Base-by-base conservation (phyloP, 179 eudicot genomes). In the Patellifolia procumbens region DNA sequence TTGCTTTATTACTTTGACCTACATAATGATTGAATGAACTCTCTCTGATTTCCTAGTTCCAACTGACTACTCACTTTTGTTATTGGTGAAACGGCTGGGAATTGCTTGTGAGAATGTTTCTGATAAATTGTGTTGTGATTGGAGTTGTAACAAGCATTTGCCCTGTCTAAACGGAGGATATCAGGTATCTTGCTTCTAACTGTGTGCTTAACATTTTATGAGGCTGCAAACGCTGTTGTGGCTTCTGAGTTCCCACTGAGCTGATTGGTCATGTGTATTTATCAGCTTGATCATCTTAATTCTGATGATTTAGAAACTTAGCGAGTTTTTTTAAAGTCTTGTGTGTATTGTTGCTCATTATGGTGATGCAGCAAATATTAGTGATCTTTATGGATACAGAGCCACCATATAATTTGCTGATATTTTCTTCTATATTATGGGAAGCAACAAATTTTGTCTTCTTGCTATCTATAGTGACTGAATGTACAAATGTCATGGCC, bases 111-210 rank as follows among this genome's bases (percentile, higher is more conserved):
- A 72, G 28, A 67, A 28, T 74, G 53, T 43, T 74, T 68, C 24
- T 43, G 63, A 68, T 73, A 42, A 74, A 31, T 62, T 52, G 26
- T 79, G 66, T 56, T 31, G 53, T 70, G 28, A 62, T 71, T 72
- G 61, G 43, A 58, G 61, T 64, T 64, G 26, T 70, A 64, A 43
- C 59, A 66, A 32, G 62, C 61, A 42, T 31, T 35, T 80, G 55
- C 66, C 56, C 46, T 52, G 20, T 64, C 68, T n/a, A 32, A 71
- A 56, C 65, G 58, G 60, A 70, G 55, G 76, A 58, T 37, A 29
- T 55, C 63, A 72, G 56, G 73, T 76, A 45, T 62, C 69, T 53
- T 63, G 29, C 43, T 65, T 45, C 11, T 39, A 11, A 72, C 22
- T 55, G 35, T 71, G 68, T 71, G 79, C 64, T 66, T 28, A 26